These are phyloP conservation scores for Solanum paucissectum DNA, from an alignment of 257 asterid species.

Conservation along the genomic window DNA sequence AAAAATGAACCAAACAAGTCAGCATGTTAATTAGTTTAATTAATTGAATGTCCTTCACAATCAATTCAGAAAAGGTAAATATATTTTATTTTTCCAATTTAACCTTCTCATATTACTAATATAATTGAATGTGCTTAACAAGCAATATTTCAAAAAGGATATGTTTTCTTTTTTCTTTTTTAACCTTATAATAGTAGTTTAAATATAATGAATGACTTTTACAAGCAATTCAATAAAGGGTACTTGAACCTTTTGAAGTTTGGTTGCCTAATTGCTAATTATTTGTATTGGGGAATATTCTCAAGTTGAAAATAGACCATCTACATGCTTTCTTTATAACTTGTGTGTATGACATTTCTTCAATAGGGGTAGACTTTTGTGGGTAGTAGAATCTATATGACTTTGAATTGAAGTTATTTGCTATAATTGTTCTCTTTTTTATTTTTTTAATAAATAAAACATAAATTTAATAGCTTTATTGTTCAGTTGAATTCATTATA, in stretches of 20 bases:
- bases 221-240: conserved; percentile 12
- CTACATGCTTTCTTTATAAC: neutral
- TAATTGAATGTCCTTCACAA: neutral
- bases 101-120: neutral
- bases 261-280: conserved; percentile 26
- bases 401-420: neutral
- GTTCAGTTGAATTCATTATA: neutral
- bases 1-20: neutral
- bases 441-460: too few relatives aligned
- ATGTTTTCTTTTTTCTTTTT: neutral
- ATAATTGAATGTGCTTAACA: neutral
- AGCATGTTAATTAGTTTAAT: neutral
- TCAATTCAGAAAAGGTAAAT: neutral
- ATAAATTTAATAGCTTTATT: neutral
- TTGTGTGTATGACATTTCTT: neutral
- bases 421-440: too few relatives aligned
- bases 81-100: neutral
- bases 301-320: neutral
- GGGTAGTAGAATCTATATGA: neutral
- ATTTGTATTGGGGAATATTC: conserved; percentile 25
- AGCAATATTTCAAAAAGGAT: conserved; percentile 9
- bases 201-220: neutral
- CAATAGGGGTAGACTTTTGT: neutral
- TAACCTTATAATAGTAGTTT: neutral
- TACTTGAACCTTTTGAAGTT: conserved; percentile 19